Conservation (phyloP, 2,329 filamentous ascomycete species). For the Ceratocystis alfenasii region DNA sequence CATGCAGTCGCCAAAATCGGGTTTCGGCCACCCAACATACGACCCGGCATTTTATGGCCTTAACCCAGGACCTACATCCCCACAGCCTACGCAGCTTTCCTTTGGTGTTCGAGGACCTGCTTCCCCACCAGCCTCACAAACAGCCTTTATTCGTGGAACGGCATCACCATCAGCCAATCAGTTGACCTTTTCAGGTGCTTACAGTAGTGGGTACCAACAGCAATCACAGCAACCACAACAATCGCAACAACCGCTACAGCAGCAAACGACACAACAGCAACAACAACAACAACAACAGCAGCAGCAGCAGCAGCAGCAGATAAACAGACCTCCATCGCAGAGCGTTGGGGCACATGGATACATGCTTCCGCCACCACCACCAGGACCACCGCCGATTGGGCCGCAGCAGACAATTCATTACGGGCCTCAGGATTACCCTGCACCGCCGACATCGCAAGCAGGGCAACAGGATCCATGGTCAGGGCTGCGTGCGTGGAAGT, state of each 20-base stretch:
- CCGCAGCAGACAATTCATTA: conserved; percentile 52
- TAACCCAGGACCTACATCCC: conserved; percentile 46
- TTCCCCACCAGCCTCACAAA: conserved; percentile 50
- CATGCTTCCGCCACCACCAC: conserved; percentile 51
- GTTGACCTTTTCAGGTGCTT: conserved; percentile 36
- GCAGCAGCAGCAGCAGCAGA: conserved; percentile 33
- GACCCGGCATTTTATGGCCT: conserved; percentile 49
- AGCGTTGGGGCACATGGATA: conserved; percentile 45
- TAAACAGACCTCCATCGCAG: conserved; percentile 24
- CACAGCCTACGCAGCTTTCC: conserved; percentile 49
- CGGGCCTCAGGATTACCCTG: conserved; percentile 29
- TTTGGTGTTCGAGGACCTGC: conserved; percentile 36
- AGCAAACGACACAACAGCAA: conserved; percentile 13
- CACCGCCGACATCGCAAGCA: conserved; percentile 30
- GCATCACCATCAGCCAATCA: conserved; percentile 52
- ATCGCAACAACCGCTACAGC: conserved; percentile 38
- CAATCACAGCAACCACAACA: conserved; percentile 28
- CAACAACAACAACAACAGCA: conserved; percentile 33
- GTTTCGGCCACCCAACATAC: conserved; percentile 42
- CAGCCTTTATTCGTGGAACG: conserved; percentile 31
- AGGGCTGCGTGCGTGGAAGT: conserved; percentile 43
- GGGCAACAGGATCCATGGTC: conserved; percentile 41
- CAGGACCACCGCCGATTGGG: conserved; percentile 49
- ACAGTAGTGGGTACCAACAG: conserved; percentile 26
- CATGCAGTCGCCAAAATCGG: conserved; percentile 17